Evolutionary conservation across 352 stramenopile species (phyloP).

Genomic region (Phytophthora citrophthora): DNA sequence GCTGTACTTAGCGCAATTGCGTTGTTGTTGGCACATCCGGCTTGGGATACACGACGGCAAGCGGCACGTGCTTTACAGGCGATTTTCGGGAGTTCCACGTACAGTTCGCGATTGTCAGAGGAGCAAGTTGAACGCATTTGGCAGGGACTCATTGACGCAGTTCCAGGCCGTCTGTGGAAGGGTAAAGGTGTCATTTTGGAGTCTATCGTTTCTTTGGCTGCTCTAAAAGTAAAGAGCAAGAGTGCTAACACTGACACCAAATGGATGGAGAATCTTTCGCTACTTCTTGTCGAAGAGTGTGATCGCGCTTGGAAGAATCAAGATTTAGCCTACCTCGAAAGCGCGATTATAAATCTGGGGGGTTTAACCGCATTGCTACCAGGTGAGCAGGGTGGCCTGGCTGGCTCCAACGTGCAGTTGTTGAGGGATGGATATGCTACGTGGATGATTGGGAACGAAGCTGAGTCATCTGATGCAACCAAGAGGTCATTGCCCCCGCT

Average conservation of each 20-base stretch:
- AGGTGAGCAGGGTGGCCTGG: constrained; percentile 29
- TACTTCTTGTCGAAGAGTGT: constrained; percentile 62
- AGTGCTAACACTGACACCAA: constrained; percentile 4
- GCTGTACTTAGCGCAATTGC: constrained; percentile 49
- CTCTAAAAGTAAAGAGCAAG: constrained; percentile 30
- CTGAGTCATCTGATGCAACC: constrained; percentile 10
- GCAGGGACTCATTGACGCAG: constrained; percentile 48
- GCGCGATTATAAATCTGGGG: constrained; percentile 58
- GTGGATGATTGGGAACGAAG: constrained; percentile 40
- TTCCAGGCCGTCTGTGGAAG: constrained; percentile 77
- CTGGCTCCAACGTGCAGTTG: constrained; percentile 39
- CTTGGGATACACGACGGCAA: constrained; percentile 80
- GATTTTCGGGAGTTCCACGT: constrained; percentile 57
- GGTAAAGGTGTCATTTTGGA: constrained; percentile 82
- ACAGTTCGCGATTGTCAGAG: constrained; percentile 47
- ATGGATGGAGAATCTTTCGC: constrained; percentile 39
- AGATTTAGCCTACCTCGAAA: constrained; percentile 78
- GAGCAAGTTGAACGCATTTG: constrained; percentile 62
- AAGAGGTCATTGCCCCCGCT: constrained; percentile 52
- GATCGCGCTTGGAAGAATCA: constrained; percentile 66
- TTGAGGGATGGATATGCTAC: constrained; percentile 42
- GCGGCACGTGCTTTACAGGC: constrained; percentile 67
- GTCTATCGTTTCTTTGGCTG: constrained; percentile 61
- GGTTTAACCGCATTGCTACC: constrained; percentile 50
- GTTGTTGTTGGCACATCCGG: constrained; percentile 63